Conservation (phyloP, 768 basidiomycete genomes). For the Phaeotremella skinneri region DNA sequence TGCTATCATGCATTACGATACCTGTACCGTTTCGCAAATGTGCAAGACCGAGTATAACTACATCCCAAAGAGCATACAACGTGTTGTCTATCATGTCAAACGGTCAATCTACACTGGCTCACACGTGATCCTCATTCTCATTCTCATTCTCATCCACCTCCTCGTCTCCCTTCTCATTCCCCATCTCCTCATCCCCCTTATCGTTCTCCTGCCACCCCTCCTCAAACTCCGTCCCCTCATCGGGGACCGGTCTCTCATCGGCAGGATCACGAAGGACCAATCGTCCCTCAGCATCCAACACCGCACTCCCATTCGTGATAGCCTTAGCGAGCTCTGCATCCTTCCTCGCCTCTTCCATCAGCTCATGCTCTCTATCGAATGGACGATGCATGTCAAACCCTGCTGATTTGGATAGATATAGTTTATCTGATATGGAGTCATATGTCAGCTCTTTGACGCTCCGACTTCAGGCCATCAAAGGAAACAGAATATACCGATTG, state of each 20-base stretch:
- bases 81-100: too few species aligned
- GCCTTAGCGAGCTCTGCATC: slow-evolving; percentile 25
- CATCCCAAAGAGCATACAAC: too few species aligned
- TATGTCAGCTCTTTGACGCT: too few species aligned
- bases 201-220: background rate
- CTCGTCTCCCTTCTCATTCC: background rate
- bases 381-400: slow-evolving; percentile 29
- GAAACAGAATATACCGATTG: slow-evolving; percentile 29
- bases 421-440: slow-evolving; percentile 17
- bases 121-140: too few species aligned
- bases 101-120: too few species aligned
- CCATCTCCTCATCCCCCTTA: background rate
- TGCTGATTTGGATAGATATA: slow-evolving; percentile 26
- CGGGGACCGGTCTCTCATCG: background rate
- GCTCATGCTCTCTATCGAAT: slow-evolving; percentile 23
- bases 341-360: slow-evolving; percentile 25
- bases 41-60: too few species aligned
- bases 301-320: background rate
- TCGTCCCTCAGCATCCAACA: background rate
- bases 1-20: slow-evolving; percentile 1
- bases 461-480: background rate
- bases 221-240: background rate
- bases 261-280: background rate
- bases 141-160: background rate
- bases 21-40: background rate